Percentiles rank a stretch among this genome's conserved stretches.
phyloP scores from a whole-genome alignment of 2,329 filamentous ascomycete genomes.

The Parastagonospora nodorum region DNA sequence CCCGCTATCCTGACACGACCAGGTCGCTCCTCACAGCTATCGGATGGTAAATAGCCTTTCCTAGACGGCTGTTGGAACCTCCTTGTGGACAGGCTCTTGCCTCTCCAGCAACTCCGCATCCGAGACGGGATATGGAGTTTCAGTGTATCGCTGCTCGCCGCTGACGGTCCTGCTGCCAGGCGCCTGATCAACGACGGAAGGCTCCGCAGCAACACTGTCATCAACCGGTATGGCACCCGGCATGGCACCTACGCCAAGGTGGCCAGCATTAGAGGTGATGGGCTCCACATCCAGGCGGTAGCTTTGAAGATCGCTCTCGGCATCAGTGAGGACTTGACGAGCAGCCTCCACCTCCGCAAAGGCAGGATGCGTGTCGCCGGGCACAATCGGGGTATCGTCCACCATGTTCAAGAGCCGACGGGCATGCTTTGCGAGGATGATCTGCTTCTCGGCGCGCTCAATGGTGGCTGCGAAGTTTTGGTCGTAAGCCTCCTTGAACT shows the following conservation, averaged over 20 bases:
- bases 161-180: conserved; percentile 26
- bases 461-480: conserved; percentile 88
- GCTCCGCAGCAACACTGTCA: conserved; percentile 7
- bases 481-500: conserved; percentile 93
- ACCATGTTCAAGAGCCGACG: conserved; percentile 82
- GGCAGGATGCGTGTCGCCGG: conserved; percentile 74
- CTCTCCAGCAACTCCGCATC: conserved; percentile 37
- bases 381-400: conserved; percentile 87
- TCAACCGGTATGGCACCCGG: conserved; percentile 26
- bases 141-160: conserved; percentile 19
- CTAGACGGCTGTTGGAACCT: conserved; percentile 15
- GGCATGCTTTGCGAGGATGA: conserved; percentile 89
- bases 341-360: conserved; percentile 72
- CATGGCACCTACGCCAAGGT: conserved; percentile 56
- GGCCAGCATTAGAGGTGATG: conserved; percentile 55
- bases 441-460: conserved; percentile 95
- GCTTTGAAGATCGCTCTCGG: conserved; percentile 81
- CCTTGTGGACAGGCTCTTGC: conserved; percentile 12
- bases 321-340: conserved; percentile 86
- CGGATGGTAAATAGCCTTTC: background rate
- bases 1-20: background rate
- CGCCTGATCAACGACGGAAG: conserved; percentile 7
- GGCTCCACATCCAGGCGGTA: conserved; percentile 68
- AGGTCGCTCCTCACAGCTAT: background rate
- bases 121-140: conserved; percentile 33